Conservation (phyloP, 164 flowering plant genomes). For the Amborella trichopoda region DNA sequence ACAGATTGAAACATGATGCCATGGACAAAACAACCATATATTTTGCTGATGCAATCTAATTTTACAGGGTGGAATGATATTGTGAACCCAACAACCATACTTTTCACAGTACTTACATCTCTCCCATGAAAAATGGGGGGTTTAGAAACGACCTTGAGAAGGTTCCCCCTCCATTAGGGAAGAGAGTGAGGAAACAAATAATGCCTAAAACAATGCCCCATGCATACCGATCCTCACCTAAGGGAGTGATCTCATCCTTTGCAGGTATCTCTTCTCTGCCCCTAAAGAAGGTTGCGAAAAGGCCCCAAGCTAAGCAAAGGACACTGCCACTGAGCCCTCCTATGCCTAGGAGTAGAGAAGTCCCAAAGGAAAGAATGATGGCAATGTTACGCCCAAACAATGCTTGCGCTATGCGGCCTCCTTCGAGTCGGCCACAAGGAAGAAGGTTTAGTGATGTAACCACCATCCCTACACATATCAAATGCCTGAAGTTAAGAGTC, state of each 20-base stretch:
- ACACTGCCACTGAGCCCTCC: slow-evolving; percentile 92
- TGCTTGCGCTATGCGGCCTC: slow-evolving; percentile 94
- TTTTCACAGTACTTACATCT: no score
- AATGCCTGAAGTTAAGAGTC: no score
- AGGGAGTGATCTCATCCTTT: slow-evolving; percentile 80
- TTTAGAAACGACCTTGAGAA: slow-evolving; percentile 70
- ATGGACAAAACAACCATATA: no score
- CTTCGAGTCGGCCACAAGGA: slow-evolving; percentile 92
- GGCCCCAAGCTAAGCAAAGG: slow-evolving; percentile 90
- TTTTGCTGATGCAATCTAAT: no score
- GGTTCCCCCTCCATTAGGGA: slow-evolving; percentile 90
- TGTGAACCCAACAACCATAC: no score
- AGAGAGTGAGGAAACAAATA: slow-evolving; percentile 83
- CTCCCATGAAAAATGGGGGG: slow-evolving; percentile 70
- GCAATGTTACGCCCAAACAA: slow-evolving; percentile 79
- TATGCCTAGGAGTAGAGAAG: slow-evolving; percentile 69
- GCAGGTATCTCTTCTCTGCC: slow-evolving; percentile 94
- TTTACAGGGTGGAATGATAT: no score
- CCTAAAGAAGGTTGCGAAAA: slow-evolving; percentile 87
- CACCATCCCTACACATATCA: slow-evolving; percentile 84
- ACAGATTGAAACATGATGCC: no score
- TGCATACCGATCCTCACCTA: slow-evolving; percentile 66
- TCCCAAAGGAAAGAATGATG: slow-evolving; percentile 53
- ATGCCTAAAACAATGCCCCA: slow-evolving; percentile 75
- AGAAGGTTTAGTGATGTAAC: slow-evolving; percentile 87